A percentile compares a stretch with the other conserved stretches of the same genome.
Conservation (phyloP, 768 basidiomycete species). For the Glaciozyma antarctica region DNA sequence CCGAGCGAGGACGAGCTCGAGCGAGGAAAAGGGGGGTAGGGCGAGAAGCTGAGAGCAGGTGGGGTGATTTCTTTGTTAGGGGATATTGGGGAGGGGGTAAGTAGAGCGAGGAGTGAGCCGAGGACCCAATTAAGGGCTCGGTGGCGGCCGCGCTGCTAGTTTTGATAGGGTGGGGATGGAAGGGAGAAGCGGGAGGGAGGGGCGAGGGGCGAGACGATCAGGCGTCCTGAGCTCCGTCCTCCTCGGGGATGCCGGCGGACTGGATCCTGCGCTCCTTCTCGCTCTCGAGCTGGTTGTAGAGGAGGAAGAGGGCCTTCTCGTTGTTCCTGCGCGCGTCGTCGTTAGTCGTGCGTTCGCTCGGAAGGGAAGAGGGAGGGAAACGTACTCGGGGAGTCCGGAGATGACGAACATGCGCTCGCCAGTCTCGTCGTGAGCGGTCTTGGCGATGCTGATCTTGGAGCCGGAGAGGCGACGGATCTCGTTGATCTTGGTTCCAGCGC, state of each 20-base stretch:
- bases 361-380: neutral
- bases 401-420: conserved; percentile 99
- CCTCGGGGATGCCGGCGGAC: conserved; percentile 20
- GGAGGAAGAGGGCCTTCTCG: conserved; percentile 65
- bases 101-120: neutral
- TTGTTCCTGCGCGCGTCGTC: neutral
- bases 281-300: conserved; percentile 86
- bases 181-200: neutral
- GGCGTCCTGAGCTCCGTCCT: conserved; percentile 11
- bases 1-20: neutral
- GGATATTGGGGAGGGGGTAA: neutral
- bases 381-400: conserved; percentile 48
- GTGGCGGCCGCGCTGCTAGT: neutral
- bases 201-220: neutral
- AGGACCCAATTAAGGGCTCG: neutral
- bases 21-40: neutral
- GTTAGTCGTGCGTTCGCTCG: neutral
- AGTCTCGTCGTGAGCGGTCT: conserved; percentile 97
- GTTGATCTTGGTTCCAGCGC: conserved; percentile 94
- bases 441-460: conserved; percentile 96
- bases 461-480: conserved; percentile 97
- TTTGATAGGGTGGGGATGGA: neutral
- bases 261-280: conserved; percentile 36
- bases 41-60: neutral
- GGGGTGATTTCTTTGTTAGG: neutral